Evolutionary conservation across 2,329 filamentous ascomycete genomes (phyloP), one percentile per base, ranked within the genome.

Genomic region (Polychaeton citri): DNA sequence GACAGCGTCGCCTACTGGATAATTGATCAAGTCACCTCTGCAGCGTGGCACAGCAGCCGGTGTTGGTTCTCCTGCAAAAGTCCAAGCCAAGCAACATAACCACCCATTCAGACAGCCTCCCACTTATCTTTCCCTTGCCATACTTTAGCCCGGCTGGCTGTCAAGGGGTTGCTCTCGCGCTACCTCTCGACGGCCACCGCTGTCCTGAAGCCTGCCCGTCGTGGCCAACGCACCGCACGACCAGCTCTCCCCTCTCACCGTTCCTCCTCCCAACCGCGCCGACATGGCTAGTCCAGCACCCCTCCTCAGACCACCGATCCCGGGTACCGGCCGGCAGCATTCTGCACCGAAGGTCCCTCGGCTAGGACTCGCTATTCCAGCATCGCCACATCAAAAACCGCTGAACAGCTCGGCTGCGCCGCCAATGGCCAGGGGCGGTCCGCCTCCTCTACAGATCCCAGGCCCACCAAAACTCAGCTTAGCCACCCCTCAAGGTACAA

Each of bases 341-440:
- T 44, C 46, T 26, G 50, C 40, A 18, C 41, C 34, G 19, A 51
- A 40, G 33, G 59, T 80, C 36, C 85, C 85, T 19, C 77, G 81
- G 50, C 72, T 96, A 39, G 88, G 86, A 31, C 74, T 96, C 38
- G 83, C 87, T 32, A 96, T 96, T 39, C 88, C 88, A 24, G 78
- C 82, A 1, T 93, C 85, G 21, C 83, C 85, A 33, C 88, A 76
- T 61, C 79, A 70, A 43, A 84, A 87, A 58, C 77, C 87, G 2
- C 75, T 90, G 35, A 60, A 65, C 40, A 53, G 52, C 33, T 44
- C 60, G 13, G 53, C 49, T 6, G 49, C 51, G 19, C 49, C 53
- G n/a, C 52, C 55, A 24, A 47, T 57, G 53, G 53, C 54, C 43
- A 52, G 41, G 43, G 19, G 42, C 53, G 50, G 51, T 16, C 45